phyloP scores from a whole-genome alignment of 768 basidiomycete genomes.

The Agaricus blazei region DNA sequence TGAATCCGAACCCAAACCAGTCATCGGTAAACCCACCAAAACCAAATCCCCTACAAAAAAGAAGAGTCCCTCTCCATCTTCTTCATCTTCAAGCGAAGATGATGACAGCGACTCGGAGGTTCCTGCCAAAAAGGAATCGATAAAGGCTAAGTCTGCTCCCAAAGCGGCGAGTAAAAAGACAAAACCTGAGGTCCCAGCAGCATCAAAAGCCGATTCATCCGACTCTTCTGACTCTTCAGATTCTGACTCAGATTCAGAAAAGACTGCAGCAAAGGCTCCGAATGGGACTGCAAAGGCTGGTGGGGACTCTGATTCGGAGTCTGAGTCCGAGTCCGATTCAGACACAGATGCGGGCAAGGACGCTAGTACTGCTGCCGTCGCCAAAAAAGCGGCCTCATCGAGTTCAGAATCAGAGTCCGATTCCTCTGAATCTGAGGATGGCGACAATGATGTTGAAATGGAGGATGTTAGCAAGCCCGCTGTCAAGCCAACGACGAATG shows the following conservation, averaged over 20 bases:
- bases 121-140: no score
- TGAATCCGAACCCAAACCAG: constrained; percentile 14
- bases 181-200: constrained; percentile 3
- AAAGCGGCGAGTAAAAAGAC: constrained; percentile 13
- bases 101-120: constrained; percentile 22
- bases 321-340: constrained; percentile 20
- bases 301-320: constrained; percentile 15
- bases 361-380: constrained; percentile 13
- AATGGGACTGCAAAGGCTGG: constrained; percentile 20
- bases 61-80: constrained; percentile 11
- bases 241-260: constrained; percentile 18
- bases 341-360: constrained; percentile 22
- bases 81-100: constrained; percentile 17
- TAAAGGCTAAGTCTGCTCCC: no score
- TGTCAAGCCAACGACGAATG: constrained; percentile 23
- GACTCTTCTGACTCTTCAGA: constrained; percentile 7
- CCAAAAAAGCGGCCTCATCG: constrained; percentile 24
- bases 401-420: constrained; percentile 16
- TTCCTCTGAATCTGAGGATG: constrained; percentile 26
- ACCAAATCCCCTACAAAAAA: constrained; percentile 12
- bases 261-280: constrained; percentile 14
- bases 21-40: constrained; percentile 6
- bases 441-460: constrained; percentile 59
- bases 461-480: constrained; percentile 33
- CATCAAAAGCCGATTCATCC: constrained; percentile 14